phyloP scores from a whole-genome alignment of 1,284 basidiomycete species.

The Farysia itapuensis region DNA sequence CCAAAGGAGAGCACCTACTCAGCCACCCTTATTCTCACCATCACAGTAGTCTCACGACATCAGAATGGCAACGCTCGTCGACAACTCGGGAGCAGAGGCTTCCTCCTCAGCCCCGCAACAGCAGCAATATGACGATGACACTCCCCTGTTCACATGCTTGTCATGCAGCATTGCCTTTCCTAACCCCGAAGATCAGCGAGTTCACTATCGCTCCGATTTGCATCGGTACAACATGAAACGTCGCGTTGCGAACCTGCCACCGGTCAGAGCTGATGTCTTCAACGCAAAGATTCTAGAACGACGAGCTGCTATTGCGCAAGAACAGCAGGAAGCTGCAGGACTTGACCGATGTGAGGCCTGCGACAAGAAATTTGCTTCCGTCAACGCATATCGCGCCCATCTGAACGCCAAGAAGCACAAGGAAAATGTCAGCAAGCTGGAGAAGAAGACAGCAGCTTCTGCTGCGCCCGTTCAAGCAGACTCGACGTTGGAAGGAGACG shows the following conservation, averaged over 20 bases:
- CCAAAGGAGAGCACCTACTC: too few species aligned
- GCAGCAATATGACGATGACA: slow-evolving; percentile 30
- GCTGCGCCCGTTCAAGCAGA: background rate
- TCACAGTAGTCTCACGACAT: background rate
- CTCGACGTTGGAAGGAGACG: slow-evolving; percentile 1
- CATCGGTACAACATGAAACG: slow-evolving; percentile 99
- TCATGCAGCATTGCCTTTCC: slow-evolving; percentile 89
- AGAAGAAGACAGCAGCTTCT: slow-evolving; percentile 5
- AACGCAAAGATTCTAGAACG: slow-evolving; percentile 78
- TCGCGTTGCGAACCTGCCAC: slow-evolving; percentile 84
- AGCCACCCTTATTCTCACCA: background rate
- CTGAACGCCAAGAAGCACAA: slow-evolving; percentile 86
- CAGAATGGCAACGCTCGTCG: slow-evolving; percentile 30
- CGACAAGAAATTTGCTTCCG: slow-evolving; percentile 85
- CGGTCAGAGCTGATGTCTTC: slow-evolving; percentile 77
- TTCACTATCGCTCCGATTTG: slow-evolving; percentile 89
- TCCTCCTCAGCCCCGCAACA: slow-evolving; percentile 14
- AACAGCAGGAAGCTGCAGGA: slow-evolving; percentile 8
- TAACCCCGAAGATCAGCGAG: slow-evolving; percentile 80
- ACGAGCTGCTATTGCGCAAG: slow-evolving; percentile 21
- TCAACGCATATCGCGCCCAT: slow-evolving; percentile 86
- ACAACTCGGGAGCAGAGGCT: slow-evolving; percentile 18
- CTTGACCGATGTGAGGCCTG: slow-evolving; percentile 28
- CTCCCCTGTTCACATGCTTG: slow-evolving; percentile 71
- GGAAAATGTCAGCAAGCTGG: slow-evolving; percentile 70